phyloP scores from a whole-genome alignment of 495 filamentous ascomycete species.

The Massariosphaeria phaeospora region DNA sequence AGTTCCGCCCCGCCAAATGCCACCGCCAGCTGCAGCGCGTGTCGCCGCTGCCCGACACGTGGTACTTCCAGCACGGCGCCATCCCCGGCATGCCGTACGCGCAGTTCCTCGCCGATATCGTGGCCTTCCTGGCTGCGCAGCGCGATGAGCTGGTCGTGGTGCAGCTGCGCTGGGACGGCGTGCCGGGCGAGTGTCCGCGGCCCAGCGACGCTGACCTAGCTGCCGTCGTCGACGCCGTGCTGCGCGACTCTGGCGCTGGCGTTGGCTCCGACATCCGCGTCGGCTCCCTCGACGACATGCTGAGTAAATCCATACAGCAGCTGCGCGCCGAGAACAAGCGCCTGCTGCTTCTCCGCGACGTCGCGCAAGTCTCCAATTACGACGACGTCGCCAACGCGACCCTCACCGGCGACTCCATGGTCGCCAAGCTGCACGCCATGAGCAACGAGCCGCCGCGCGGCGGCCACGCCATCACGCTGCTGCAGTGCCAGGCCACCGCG shows the following conservation, averaged over 20 bases:
- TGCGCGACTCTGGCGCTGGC: constrained; percentile 7
- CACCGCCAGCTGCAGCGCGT: constrained; percentile 40
- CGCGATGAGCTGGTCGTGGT: constrained; percentile 49
- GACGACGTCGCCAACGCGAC: constrained; percentile 51
- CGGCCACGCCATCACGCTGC: constrained; percentile 43
- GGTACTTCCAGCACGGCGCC: constrained; percentile 52
- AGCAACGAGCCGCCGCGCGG: constrained; percentile 36
- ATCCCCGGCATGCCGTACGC: constrained; percentile 53
- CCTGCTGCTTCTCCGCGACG: constrained; percentile 46
- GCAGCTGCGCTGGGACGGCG: constrained; percentile 52
- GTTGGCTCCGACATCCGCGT: constrained; percentile 15
- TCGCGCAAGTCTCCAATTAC: constrained; percentile 49
- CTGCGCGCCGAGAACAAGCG: constrained; percentile 44
- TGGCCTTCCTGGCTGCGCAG: constrained; percentile 45
- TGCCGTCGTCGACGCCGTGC: constrained; percentile 42
- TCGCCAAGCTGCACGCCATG: constrained; percentile 44
- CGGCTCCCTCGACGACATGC: constrained; percentile 29
- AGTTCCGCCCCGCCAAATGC: constrained; percentile 51
- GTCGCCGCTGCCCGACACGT: constrained; percentile 42
- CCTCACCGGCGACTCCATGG: constrained; percentile 45
- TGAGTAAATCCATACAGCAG: constrained; percentile 38
- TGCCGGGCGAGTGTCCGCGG: constrained; percentile 45
- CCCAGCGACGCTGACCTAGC: constrained; percentile 45
- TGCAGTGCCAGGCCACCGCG: constrained; percentile 54
- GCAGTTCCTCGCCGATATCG: constrained; percentile 44